Base-by-base conservation (phyloP, 805 yeast species). In the Kuraishia capsulata region DNA sequence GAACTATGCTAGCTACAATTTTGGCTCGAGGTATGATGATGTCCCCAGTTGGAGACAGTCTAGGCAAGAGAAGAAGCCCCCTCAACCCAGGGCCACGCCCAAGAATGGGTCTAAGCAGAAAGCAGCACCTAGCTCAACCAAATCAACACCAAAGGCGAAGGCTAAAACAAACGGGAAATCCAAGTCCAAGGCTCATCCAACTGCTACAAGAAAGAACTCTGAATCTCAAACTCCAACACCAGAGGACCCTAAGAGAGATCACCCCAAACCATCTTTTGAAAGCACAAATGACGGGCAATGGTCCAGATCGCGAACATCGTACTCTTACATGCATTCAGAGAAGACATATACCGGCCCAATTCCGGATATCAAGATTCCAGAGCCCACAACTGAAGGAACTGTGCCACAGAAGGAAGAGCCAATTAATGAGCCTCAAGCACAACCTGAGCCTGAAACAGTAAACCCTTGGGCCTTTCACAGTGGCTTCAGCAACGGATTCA, bases 271-370 rank as follows among this genome's bases (percentile, higher is more conserved):
- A 4, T 37, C 40, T 3, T 35, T 51, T 8, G 30, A 39, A 14
- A 48, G 43, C 30, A 55, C 59, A 1, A 40, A 53, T 21, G 51
- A 51, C 40, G 53, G 50, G 2, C 42, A 37, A 5, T 53, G 56
- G 54, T 46, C 50, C 6, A 44, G 35, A 5, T 52, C 58, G 5
- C 39, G 38, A 20, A 45, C 55, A 2, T 44, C 58, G 3, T 57
- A 56, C 33, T 51, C 61, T 4, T 56, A 43, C 37, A 44, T 40
- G 11, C 44, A 53, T 2, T 32, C 46, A 2, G 59, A 54, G 30
- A 51, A 45, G 38, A 54, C 61, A 8, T 51, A 43, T 28, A 49
- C 53, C 13, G 54, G 54, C 4, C 33, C 36, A n/a, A 40, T 36
- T 4, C 57, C 58, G 3, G 34, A 43, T n/a, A 21, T 44, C 20